A percentile compares a stretch with the other conserved stretches of the same genome.
These are phyloP conservation scores for Adansonia rubrostipa DNA, from an alignment of 441 rosid genomes.

Conservation along the genomic window DNA sequence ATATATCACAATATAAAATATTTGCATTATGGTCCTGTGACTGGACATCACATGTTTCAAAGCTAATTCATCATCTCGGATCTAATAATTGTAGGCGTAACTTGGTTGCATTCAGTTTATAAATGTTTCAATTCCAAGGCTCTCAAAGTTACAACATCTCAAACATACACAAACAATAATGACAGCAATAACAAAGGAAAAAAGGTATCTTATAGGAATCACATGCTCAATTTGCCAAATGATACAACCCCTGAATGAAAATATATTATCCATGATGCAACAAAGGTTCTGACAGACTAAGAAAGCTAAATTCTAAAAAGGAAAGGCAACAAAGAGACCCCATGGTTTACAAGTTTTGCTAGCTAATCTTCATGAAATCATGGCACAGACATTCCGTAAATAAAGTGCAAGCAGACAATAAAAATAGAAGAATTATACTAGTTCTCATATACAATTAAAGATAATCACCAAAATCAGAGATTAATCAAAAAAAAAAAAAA, in stretches of 20 bases:
- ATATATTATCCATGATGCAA: not conserved
- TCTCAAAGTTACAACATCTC: not conserved
- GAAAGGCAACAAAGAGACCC: not conserved
- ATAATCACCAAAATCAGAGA: not conserved
- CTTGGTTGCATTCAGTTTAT: slow-evolving; percentile 2
- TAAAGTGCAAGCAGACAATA: not conserved
- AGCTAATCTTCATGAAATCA: not conserved
- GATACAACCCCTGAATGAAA: not conserved
- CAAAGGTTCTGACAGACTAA: not conserved
- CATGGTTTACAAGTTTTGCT: not conserved
- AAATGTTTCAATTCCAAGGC: not conserved
- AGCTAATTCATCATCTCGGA: slow-evolving; percentile 2
- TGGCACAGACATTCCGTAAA: not conserved
- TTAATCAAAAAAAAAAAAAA: not conserved
- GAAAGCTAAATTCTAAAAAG: not conserved
- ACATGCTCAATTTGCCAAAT: slow-evolving; percentile 13
- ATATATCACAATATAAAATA: not conserved
- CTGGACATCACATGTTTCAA: not conserved
- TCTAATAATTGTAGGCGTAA: not conserved
- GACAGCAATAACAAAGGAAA: not conserved
- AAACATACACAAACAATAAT: slow-evolving; percentile 11
- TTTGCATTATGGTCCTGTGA: slow-evolving; percentile 4
- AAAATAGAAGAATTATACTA: not conserved
- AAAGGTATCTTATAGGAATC: not conserved
- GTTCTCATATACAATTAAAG: not conserved